Base-by-base conservation (phyloP, 148 eudicot genomes). In the Rhododendron vialii region DNA sequence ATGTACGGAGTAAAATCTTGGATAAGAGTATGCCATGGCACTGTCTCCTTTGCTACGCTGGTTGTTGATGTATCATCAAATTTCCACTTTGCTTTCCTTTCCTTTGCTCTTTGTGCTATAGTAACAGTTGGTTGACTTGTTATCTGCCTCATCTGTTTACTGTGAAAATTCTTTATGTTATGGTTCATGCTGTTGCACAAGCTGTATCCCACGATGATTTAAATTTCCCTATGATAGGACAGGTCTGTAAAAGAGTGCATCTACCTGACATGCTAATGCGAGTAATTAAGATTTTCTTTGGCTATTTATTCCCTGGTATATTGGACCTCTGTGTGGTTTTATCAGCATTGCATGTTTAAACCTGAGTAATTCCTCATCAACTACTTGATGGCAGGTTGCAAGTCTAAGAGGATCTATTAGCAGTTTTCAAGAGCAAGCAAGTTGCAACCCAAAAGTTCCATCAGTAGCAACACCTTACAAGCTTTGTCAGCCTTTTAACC, bases 371-470 rank as follows among this genome's bases (percentile, higher is more conserved):
- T 59, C 48, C 48, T 82, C 38, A 35, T 69, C 73, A 81, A 74
- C 47, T 82, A 57, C 82, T 84, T 88, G 81, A 77, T 90, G 81
- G 50, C 92, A 96, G 99, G 94, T 96, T 87, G 92, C 96, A 76
- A 96, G 98, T 88, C 96, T 95, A 83, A 91, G 99, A 89, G 94
- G 94, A 85, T 96, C 99, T 69, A 91, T 94, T 80, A 95, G 99
- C 88, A 86, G 98, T 86, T 93, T 95, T 82, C 99, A 96, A 86
- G 98, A 96, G 93, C 98, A 96, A 90, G 98, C 98, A 53, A 94
- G 99, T 88, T 89, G 93, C 89, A 94, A 92, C 85, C 69, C 84
- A 51, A 90, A 86, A 86, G 93, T 93, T 48, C 80, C 94, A 35
- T 93, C 88, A 65, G 89, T 96, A 71, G 33, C 86, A 73, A 94